Base-by-base conservation (phyloP, 345 rosid species). In the Citrus australasica region DNA sequence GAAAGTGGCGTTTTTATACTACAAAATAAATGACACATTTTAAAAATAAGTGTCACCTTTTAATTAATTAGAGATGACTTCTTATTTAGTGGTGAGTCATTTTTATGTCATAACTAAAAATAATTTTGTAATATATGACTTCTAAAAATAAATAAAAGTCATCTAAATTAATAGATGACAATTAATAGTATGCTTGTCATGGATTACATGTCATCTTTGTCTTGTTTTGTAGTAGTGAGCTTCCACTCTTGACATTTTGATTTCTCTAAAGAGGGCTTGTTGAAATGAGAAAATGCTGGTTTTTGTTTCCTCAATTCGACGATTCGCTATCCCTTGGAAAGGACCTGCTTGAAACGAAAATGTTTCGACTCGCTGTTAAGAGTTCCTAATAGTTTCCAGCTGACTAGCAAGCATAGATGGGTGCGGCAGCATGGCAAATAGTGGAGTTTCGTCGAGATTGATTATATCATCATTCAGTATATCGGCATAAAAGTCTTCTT, bases 391-490 rank as follows among this genome's bases (percentile, higher is more conserved):
- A 1, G 75, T 35, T 71, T 82, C 81, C 3, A 51, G 30, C 71
- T 19, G 71, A 60, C 59, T 30, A 24, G 35, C 76, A 72, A 73
- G 64, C 71, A 33, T 21, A 13, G 82, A 77, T 56, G 27, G 75
- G n/a, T 22, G 22, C 9, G 42, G 63, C 7, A 76, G 71, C 42
- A 32, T 8, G 7, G 62, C 30, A 48, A 69, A 67, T 28, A 77
- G 28, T 3, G 76, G 61, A 37, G 83, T 35, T 58, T 89, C 91
- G 13, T 92, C 96, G 2, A 93, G 91, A 22, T 86, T 81, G 84
- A 92, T 85, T 77, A 92, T 92, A 67, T 93, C 99, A 62, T 93
- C 96, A 14, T 93, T 91, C 37, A 91, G 69, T 81, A 93, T 92
- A 68, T 92, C 96, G 7, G 94, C 92, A 51, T 78, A 95, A 59